Conservation (phyloP, 495 filamentous ascomycete species). For the Penicillium bovifimosum region DNA sequence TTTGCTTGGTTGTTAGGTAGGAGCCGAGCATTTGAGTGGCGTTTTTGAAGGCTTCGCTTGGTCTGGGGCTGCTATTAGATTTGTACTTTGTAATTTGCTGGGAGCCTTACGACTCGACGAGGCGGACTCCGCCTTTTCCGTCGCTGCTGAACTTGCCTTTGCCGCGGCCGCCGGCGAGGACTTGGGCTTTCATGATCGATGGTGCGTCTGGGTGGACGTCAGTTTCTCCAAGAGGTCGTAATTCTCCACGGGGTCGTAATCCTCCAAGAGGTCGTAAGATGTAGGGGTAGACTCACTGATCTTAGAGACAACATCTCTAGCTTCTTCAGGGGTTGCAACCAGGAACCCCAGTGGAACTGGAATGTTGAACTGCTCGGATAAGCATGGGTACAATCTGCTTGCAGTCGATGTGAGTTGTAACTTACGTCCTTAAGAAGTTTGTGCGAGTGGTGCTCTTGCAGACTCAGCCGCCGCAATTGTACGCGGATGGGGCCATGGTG, state of each 20-base stretch:
- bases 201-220: slow-evolving; percentile 17
- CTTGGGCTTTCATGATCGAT: slow-evolving; percentile 28
- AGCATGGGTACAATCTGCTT: neutral
- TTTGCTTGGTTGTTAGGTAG: slow-evolving; percentile 30
- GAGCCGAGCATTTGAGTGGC: slow-evolving; percentile 33
- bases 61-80: slow-evolving; percentile 10
- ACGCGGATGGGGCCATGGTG: slow-evolving; percentile 1
- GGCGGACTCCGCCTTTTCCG: slow-evolving; percentile 28
- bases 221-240: neutral
- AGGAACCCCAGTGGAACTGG: slow-evolving; percentile 27
- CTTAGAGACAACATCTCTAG: slow-evolving; percentile 17
- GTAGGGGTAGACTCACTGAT: no score
- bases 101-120: slow-evolving; percentile 22
- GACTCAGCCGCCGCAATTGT: slow-evolving; percentile 20
- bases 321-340: slow-evolving; percentile 20
- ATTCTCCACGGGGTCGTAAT: no score
- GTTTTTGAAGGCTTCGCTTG: slow-evolving; percentile 25
- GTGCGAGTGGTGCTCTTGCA: slow-evolving; percentile 28
- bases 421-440: slow-evolving; percentile 25
- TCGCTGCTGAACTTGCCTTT: slow-evolving; percentile 30
- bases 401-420: rapidly evolving
- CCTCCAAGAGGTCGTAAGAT: neutral
- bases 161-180: slow-evolving; percentile 29
- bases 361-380: slow-evolving; percentile 20
- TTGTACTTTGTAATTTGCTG: neutral